Evolutionary conservation across 129 eudicot genomes (phyloP), one percentile per base, ranked within the genome.

Genomic region (Helianthus tuberosus): DNA sequence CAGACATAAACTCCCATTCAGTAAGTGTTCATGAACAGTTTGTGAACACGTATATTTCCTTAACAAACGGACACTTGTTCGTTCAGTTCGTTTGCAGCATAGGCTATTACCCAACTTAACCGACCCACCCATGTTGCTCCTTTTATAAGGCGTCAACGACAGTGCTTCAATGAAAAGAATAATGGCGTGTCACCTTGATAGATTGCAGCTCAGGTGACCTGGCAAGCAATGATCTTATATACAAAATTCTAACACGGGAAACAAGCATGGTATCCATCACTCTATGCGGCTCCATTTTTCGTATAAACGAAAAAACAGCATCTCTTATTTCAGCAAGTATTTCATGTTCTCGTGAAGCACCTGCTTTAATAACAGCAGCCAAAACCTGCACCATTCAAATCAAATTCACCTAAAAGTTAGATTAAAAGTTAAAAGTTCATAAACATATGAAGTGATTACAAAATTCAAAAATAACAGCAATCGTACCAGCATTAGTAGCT

Each of bases 251-350:
- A 41, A 94, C 98, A 79, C 98, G 97, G 41, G 97, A 94, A 75
- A 91, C 93, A 71, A 94, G 99, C 99, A 94, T 91, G 69, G 97
- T 94, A 78, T 94, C 99, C 99, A 94, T 94, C 78, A 94, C 99
- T 84, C 99, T 86, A 79, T 74, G 90, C 14, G 99, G 97, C 83
- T 94, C 97, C 96, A 94, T 94, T 80, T 94, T 91, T 47, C 96
- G 93, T 47, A 94, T 91, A 72, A 94, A 94, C 43, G 91, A 67
- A 77, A 94, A 91, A 76, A 91, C 99, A 55, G 97, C 93, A 77
- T 94, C 99, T 80, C 99, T 83, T 68, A 94, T 94, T 89, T 94
- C 99, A 68, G 99, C 97, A 71, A 94, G 96, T 79, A 94, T 94
- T 71, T 94, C 99, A 80, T 94, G 99, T 80, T 94, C 99, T 79